These are phyloP conservation scores for Clarkia xantiana DNA, from an alignment of 345 rosid species.

Conservation along the genomic window DNA sequence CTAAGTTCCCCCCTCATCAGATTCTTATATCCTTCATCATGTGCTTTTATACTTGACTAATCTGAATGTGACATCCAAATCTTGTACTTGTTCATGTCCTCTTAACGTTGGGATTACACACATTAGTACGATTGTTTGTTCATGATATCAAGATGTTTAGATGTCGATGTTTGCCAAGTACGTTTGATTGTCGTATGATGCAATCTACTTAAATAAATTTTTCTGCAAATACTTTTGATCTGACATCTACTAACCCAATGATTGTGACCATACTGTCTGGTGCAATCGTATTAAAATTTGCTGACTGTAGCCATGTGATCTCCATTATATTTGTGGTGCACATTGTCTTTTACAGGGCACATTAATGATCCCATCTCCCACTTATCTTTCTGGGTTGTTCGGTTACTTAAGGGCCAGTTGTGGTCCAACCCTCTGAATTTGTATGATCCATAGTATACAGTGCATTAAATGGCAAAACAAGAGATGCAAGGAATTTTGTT, in stretches of 20 bases:
- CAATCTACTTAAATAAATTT: background rate
- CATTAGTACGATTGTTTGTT: background rate
- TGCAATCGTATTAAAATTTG: background rate
- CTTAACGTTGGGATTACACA: background rate
- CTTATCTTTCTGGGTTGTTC: background rate
- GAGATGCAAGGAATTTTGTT: background rate
- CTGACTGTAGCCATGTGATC: slow-evolving; percentile 8
- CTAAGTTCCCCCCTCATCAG: too few relatives aligned
- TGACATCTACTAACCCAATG: background rate
- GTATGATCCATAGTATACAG: background rate
- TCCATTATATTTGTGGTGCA: background rate
- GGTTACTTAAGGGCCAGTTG: background rate
- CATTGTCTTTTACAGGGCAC: background rate
- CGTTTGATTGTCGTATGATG: background rate
- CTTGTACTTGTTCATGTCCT: too few relatives aligned
- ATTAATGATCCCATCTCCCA: slow-evolving; percentile 13
- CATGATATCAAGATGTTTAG: background rate
- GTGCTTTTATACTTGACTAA: too few relatives aligned
- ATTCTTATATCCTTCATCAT: too few relatives aligned
- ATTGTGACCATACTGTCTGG: background rate
- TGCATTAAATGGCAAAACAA: background rate
- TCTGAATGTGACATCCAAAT: too few relatives aligned
- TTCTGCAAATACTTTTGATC: background rate
- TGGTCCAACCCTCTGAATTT: slow-evolving; percentile 1
- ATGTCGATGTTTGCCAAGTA: background rate